These are phyloP conservation scores for Lipomyces chichibuensis DNA, from an alignment of 805 yeast species.

Conservation along the genomic window DNA sequence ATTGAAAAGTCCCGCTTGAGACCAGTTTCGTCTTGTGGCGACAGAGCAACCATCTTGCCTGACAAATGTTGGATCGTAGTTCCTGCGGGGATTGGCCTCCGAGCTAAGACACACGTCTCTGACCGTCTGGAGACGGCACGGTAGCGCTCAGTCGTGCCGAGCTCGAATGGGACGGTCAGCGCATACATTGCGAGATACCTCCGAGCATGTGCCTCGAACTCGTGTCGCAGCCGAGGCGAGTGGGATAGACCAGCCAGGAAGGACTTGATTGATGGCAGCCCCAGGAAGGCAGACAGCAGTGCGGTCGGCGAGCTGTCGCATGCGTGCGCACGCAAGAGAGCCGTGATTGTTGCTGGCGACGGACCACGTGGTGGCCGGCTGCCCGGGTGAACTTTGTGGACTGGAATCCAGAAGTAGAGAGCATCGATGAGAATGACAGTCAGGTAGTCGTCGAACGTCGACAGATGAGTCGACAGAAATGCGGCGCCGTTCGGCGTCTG, in stretches of 20 bases:
- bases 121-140: conserved; percentile 37
- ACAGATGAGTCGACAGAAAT: conserved; percentile 24
- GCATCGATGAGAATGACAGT: conserved; percentile 30
- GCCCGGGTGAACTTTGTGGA: conserved; percentile 30
- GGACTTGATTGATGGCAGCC: conserved; percentile 15
- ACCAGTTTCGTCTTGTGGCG: conserved; percentile 43
- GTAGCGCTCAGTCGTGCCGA: conserved; percentile 51
- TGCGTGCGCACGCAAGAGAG: conserved; percentile 10
- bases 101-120: conserved; percentile 51
- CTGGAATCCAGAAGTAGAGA: conserved; percentile 28
- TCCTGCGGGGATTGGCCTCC: conserved; percentile 41
- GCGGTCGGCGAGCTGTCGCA: not conserved
- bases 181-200: conserved; percentile 47
- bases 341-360: conserved; percentile 6
- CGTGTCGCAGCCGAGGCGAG: conserved; percentile 33
- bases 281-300: conserved; percentile 16
- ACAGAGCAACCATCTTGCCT: conserved; percentile 48
- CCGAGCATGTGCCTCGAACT: conserved; percentile 46
- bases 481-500: not conserved
- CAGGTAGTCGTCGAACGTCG: conserved; percentile 30
- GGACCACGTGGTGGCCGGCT: conserved; percentile 29
- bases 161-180: conserved; percentile 49
- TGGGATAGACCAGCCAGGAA: conserved; percentile 15
- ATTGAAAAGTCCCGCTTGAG: conserved; percentile 51
- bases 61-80: conserved; percentile 45